A percentile compares a stretch with the other conserved stretches of the same genome.
phyloP scores from a whole-genome alignment of 2,329 filamentous ascomycete genomes.

The Cercospora beticola region DNA sequence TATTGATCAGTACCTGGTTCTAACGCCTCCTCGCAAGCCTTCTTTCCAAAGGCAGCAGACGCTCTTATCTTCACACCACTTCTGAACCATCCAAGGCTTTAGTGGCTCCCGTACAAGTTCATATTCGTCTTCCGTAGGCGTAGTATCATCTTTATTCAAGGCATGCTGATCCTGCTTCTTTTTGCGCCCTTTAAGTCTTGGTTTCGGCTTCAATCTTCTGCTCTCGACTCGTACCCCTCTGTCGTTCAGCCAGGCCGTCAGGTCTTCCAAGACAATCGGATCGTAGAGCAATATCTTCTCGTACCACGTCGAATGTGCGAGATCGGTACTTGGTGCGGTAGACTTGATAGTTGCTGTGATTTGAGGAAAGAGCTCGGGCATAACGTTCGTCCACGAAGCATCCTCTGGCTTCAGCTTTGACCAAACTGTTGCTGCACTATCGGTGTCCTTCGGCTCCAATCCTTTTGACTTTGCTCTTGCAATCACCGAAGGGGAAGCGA shows the following conservation, averaged over 20 bases:
- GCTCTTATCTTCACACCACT: conserved; percentile 85
- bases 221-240: conserved; percentile 31
- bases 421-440: neutral
- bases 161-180: conserved; percentile 45
- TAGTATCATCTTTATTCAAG: conserved; percentile 59
- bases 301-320: conserved; percentile 65
- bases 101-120: conserved; percentile 34
- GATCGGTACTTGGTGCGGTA: conserved; percentile 44
- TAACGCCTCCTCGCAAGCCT: conserved; percentile 40
- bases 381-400: conserved; percentile 36
- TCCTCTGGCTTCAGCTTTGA: conserved; percentile 29
- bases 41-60: conserved; percentile 78
- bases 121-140: conserved; percentile 18
- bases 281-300: conserved; percentile 95
- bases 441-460: neutral
- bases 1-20: conserved; percentile 31
- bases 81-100: conserved; percentile 65
- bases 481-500: conserved; percentile 17
- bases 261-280: conserved; percentile 81
- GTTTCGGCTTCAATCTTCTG: conserved; percentile 15
- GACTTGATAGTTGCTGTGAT: conserved; percentile 52
- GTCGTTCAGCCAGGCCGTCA: conserved; percentile 75
- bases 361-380: conserved; percentile 44
- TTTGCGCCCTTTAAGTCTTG: conserved; percentile 19
- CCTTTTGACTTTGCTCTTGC: conserved; percentile 5